Base-by-base conservation (phyloP, 768 basidiomycete species). In the Mycena rosella region DNA sequence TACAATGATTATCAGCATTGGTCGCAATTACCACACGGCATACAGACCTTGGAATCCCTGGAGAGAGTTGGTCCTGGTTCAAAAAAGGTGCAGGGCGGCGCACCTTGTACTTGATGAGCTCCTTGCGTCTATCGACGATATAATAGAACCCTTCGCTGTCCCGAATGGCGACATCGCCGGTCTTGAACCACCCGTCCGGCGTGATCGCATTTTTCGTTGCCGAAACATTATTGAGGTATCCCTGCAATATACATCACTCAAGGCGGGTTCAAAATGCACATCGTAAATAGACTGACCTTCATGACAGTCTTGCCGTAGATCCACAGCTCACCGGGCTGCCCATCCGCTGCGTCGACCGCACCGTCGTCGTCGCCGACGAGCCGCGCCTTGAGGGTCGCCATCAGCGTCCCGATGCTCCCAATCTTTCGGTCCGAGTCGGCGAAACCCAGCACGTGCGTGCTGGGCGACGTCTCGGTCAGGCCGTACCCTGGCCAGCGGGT, bases 121-220 rank as follows among this genome's bases (percentile, higher is more conserved):
- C 89, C 65, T 89, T 89, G 58, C 80, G 79, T 20, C 90, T 78
- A 63, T 90, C 89, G 2, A 91, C 61, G 49, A 63, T 53, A 42
- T 44, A 63, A 27, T 30, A 63, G 11, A 26, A 22, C 11, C 53
- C 53, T 36, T 54, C 53, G 2, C 26, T 38, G 13, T 54, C 53
- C 5, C 53, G 20, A 26, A 54, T 38, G 2, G 34, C 53, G 30
- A 93, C 80, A 73, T 94, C 92, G 0, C 92, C 91, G 2, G 92
- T 92, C 81, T 88, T 89, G 77, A 91, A 86, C 90, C 91, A 94
- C 4, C 88, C 84, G 45, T 89, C 88, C 1, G 78, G 72, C 0
- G 88, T 89, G 69, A 92, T 86, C 2, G 87, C 77, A 26, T 84
- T 79, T 22, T 74, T 72, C 7, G 90, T 93, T 2, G 91, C 90